Conservation (phyloP, 2,329 filamentous ascomycete species). For the Epichloe gansuensis region DNA sequence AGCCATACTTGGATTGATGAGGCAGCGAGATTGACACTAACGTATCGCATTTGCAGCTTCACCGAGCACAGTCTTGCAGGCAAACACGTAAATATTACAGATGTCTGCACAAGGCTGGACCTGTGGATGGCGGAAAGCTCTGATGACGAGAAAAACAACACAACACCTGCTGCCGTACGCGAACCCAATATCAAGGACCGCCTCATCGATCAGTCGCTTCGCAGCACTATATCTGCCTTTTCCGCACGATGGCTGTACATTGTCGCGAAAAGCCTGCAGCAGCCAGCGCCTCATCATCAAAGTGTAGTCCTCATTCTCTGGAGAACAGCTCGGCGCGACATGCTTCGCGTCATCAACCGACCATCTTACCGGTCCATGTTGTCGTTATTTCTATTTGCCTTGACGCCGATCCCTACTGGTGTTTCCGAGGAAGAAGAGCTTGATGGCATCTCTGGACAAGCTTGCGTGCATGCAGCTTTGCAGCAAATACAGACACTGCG, state of each 20-base stretch:
- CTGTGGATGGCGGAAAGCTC: slow-evolving; percentile 20
- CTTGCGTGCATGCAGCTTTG: slow-evolving; percentile 28
- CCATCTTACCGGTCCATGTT: slow-evolving; percentile 29
- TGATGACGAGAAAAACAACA: background rate
- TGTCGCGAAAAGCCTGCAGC: slow-evolving; percentile 2
- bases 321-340: slow-evolving; percentile 24
- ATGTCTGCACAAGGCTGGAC: slow-evolving; percentile 21
- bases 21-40: background rate
- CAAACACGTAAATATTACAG: slow-evolving; percentile 19
- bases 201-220: slow-evolving; percentile 15
- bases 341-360: slow-evolving; percentile 28
- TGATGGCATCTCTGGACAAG: slow-evolving; percentile 26
- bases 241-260: slow-evolving; percentile 19
- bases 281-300: slow-evolving; percentile 7
- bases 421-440: slow-evolving; percentile 29
- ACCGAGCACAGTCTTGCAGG: slow-evolving; percentile 14
- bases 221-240: slow-evolving; percentile 17
- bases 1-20: background rate
- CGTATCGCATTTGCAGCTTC: slow-evolving; percentile 8
- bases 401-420: slow-evolving; percentile 27
- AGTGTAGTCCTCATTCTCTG: slow-evolving; percentile 17
- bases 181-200: slow-evolving; percentile 6
- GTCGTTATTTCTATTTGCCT: slow-evolving; percentile 26
- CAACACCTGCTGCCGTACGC: slow-evolving; percentile 7
- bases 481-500: slow-evolving; percentile 28